phyloP scores from a whole-genome alignment of 1,139 yeast species.

The Blastobotrys elegans region DNA sequence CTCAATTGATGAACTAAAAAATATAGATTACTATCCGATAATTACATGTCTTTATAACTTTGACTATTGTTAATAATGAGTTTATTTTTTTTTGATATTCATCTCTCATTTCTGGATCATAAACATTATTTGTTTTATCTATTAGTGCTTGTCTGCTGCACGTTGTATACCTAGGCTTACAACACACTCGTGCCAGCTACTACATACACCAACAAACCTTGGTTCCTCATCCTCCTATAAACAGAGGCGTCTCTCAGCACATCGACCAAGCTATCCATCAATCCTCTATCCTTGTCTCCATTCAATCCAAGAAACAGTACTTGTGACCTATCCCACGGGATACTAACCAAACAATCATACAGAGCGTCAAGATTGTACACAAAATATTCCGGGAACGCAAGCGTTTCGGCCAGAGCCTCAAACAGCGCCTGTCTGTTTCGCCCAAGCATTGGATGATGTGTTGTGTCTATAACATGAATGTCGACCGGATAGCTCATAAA shows the following conservation, averaged over 20 bases:
- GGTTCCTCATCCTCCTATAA: neutral
- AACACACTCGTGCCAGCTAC: too few species aligned
- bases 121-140: neutral
- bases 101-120: neutral
- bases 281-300: neutral
- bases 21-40: neutral
- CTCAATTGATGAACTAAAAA: slow-evolving; percentile 2
- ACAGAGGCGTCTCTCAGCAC: neutral
- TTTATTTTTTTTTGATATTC: neutral
- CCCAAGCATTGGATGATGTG: neutral
- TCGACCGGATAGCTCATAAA: neutral
- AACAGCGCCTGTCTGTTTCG: slow-evolving; percentile 12
- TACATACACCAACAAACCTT: too few species aligned
- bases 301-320: neutral
- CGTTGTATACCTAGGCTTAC: too few species aligned
- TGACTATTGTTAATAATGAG: neutral
- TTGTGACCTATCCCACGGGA: neutral
- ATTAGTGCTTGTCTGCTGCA: too few species aligned
- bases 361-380: slow-evolving; percentile 20
- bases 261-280: neutral
- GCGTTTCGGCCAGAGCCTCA: slow-evolving; percentile 17
- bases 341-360: slow-evolving; percentile 19
- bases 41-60: neutral
- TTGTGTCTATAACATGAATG: slow-evolving; percentile 4
- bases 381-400: slow-evolving; percentile 19